A percentile compares a stretch with the other conserved stretches of the same genome.
Evolutionary conservation across 495 filamentous ascomycete species (phyloP).

Genomic region (Lasiosphaeria hispida): DNA sequence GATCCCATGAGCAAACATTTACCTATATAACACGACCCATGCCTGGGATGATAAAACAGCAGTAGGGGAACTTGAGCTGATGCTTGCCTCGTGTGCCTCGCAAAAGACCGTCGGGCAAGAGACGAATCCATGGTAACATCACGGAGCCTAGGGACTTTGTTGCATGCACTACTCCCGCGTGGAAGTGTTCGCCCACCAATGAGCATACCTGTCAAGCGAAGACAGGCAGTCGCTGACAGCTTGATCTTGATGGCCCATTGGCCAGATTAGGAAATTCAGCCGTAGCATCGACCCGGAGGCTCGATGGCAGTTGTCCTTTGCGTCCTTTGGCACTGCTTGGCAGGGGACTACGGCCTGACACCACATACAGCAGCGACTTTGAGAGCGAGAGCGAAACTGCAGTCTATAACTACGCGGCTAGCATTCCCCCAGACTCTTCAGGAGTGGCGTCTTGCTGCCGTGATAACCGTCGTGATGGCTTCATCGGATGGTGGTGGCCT

Average conservation of each 20-base stretch:
- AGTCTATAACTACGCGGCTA: too few species aligned
- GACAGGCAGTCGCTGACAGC: constrained; percentile 5
- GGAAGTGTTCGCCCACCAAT: constrained; percentile 14
- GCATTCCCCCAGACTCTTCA: too few species aligned
- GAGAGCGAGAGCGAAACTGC: too few species aligned
- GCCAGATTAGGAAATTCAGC: constrained; percentile 11
- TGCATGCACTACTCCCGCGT: constrained; percentile 1
- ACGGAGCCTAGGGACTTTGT: neutral
- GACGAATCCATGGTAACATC: constrained; percentile 14
- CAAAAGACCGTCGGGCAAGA: neutral
- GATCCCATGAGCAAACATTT: constrained; percentile 1
- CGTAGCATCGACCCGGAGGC: neutral
- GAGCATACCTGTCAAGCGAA: constrained; percentile 19
- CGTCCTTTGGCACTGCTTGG: too few species aligned
- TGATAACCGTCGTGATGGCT: too few species aligned
- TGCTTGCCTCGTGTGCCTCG: neutral
- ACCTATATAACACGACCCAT: neutral
- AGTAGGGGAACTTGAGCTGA: neutral
- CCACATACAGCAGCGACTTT: too few species aligned
- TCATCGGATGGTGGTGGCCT: too few species aligned
- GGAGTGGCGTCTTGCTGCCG: too few species aligned
- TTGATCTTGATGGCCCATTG: neutral
- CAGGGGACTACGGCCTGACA: too few species aligned
- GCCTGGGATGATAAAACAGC: neutral
- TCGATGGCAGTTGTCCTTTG: neutral